phyloP scores from a whole-genome alignment of 192 early-diverging fungal genomes.

The Linnemannia schmuckeri region DNA sequence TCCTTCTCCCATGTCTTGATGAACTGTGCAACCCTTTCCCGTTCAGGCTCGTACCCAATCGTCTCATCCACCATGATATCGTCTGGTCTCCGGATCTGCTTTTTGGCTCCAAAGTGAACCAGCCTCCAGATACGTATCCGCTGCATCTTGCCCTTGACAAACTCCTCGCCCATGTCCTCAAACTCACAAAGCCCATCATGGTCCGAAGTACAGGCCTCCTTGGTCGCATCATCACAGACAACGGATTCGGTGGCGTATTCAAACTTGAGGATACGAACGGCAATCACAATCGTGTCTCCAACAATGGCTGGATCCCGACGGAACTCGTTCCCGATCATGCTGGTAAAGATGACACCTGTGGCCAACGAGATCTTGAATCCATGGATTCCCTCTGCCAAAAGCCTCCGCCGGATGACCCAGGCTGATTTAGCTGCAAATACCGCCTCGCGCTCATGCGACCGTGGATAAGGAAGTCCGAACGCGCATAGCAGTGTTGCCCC shows the following conservation, averaged over 20 bases:
- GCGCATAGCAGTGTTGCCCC: constrained; percentile 60
- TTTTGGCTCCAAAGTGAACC: constrained; percentile 54
- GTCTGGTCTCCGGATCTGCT: constrained; percentile 26
- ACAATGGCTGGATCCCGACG: constrained; percentile 63
- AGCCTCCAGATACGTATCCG: constrained; percentile 56
- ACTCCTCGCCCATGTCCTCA: constrained; percentile 60
- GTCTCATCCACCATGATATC: constrained; percentile 51
- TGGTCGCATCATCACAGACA: constrained; percentile 62
- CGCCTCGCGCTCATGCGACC: constrained; percentile 63
- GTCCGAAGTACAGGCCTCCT: constrained; percentile 42
- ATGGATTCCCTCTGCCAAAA: constrained; percentile 12
- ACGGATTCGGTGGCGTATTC: constrained; percentile 56
- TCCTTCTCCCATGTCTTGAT: constrained; percentile 53
- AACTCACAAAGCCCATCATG: constrained; percentile 59
- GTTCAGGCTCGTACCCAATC: constrained; percentile 61
- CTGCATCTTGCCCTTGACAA: constrained; percentile 63
- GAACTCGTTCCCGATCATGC: constrained; percentile 58
- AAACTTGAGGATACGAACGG: constrained; percentile 67
- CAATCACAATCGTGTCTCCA: constrained; percentile 65
- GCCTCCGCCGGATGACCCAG: constrained; percentile 45
- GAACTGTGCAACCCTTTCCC: constrained; percentile 47
- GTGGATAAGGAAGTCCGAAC: constrained; percentile 61
- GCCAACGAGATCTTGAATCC: constrained; percentile 62
- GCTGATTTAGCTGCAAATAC: constrained; percentile 65
- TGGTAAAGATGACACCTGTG: constrained; percentile 63